phyloP scores from a whole-genome alignment of 768 basidiomycete genomes.

The Myochromella boudieri region DNA sequence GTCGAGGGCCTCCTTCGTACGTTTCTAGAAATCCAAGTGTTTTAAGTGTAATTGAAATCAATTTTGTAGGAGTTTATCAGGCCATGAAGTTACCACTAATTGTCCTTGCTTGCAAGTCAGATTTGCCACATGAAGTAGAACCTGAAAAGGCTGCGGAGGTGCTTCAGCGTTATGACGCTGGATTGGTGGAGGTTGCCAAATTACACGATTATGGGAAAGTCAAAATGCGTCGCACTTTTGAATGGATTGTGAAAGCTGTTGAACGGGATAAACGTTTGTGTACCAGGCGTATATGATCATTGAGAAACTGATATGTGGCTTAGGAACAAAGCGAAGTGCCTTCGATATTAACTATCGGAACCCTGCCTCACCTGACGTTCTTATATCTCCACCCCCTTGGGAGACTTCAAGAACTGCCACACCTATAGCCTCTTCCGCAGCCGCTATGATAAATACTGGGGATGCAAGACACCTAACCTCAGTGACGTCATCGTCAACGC shows the following conservation, averaged over 20 bases:
- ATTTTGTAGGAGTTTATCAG: slow-evolving; percentile 53
- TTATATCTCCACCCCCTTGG: slow-evolving; percentile 53
- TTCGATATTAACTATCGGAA: slow-evolving; percentile 54
- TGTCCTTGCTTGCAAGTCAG: slow-evolving; percentile 87
- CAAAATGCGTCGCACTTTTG: slow-evolving; percentile 75
- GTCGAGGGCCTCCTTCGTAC: slow-evolving; percentile 71
- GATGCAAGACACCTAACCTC: not conserved
- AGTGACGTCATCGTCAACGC: slow-evolving; percentile 22
- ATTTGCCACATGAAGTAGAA: slow-evolving; percentile 60
- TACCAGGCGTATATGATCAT: not conserved
- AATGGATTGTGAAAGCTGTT: slow-evolving; percentile 70
- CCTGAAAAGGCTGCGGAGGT: slow-evolving; percentile 50
- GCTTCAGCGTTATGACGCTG: slow-evolving; percentile 65
- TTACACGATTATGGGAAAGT: slow-evolving; percentile 55
- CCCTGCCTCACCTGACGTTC: slow-evolving; percentile 67
- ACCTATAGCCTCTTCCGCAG: slow-evolving; percentile 46
- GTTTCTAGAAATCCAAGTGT: slow-evolving; percentile 28
- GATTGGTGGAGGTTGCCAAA: slow-evolving; percentile 73
- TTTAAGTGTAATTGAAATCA: slow-evolving; percentile 1
- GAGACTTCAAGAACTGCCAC: slow-evolving; percentile 54
- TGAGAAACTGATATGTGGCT: slow-evolving; percentile 1
- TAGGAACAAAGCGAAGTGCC: slow-evolving; percentile 29
- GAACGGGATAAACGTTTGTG: slow-evolving; percentile 49
- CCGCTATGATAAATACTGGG: slow-evolving; percentile 19
- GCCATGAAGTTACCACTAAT: slow-evolving; percentile 61